Evolutionary conservation across 441 rosid species (phyloP).

Genomic region (Populus hybrid): DNA sequence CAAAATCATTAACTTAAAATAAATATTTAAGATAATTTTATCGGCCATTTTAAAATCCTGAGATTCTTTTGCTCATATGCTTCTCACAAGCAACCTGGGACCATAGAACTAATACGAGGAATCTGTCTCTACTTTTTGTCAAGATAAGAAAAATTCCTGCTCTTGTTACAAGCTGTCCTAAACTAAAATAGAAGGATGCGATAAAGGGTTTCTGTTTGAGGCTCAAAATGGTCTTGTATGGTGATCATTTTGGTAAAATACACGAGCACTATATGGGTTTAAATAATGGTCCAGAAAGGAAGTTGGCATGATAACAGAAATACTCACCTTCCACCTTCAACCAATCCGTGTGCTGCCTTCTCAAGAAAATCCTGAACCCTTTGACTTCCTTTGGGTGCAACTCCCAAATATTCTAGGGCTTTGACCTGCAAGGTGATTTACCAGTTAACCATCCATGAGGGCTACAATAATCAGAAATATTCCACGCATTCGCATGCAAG

Average conservation of each 20-base stretch:
- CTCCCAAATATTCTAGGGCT: constrained; percentile 64
- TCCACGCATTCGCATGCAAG: too few relatives aligned
- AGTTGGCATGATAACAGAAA: not conserved
- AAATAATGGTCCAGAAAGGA: not conserved
- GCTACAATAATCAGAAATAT: not conserved
- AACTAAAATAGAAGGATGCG: not conserved
- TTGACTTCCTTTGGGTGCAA: constrained; percentile 91
- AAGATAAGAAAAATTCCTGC: not conserved
- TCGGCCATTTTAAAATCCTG: not conserved
- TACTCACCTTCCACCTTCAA: constrained; percentile 83
- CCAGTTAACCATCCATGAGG: not conserved
- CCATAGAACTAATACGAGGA: not conserved
- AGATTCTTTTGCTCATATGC: not conserved
- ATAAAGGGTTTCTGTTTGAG: not conserved
- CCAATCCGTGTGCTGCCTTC: constrained; percentile 83
- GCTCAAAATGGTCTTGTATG: not conserved
- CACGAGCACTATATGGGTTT: not conserved
- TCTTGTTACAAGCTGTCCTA: not conserved
- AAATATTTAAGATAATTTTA: not conserved
- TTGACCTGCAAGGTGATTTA: constrained; percentile 49
- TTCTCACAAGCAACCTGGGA: not conserved
- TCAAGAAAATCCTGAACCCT: constrained; percentile 80
- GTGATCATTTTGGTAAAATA: not conserved
- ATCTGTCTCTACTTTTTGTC: not conserved
- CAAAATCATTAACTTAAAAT: not conserved